Percentiles rank a stretch among this genome's conserved stretches.
phyloP scores from a whole-genome alignment of 1,284 basidiomycete genomes.

The Trametes versicolor region DNA sequence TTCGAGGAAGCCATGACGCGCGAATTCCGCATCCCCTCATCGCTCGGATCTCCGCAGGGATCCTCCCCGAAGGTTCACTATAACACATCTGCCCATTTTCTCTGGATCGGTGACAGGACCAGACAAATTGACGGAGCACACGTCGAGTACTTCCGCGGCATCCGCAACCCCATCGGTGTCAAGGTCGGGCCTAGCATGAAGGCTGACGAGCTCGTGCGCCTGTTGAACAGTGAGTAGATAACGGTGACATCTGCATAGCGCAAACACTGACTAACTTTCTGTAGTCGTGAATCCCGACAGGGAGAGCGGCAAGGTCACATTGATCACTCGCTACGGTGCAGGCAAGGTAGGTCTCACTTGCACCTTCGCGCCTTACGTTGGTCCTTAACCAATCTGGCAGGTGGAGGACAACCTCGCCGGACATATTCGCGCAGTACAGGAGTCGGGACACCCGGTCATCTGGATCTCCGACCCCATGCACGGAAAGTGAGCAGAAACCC shows the following conservation, averaged over 20 bases:
- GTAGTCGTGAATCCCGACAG: constrained; percentile 88
- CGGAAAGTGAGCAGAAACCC: constrained; percentile 73
- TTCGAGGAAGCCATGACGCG: constrained; percentile 96
- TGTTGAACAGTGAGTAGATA: constrained; percentile 76
- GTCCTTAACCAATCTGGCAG: constrained; percentile 48
- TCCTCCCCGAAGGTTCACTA: constrained; percentile 60
- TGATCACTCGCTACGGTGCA: constrained; percentile 96
- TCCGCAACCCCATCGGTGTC: constrained; percentile 96
- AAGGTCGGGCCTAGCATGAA: constrained; percentile 95
- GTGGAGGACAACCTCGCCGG: constrained; percentile 80
- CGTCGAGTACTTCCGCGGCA: constrained; percentile 94
- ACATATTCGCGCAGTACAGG: constrained; percentile 88
- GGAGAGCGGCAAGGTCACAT: constrained; percentile 85
- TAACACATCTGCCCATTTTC: constrained; percentile 91
- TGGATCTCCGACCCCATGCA: constrained; percentile 99
- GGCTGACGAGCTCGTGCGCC: constrained; percentile 79
- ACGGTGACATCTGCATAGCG: background rate
- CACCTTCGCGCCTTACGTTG: background rate
- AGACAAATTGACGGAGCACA: constrained; percentile 93
- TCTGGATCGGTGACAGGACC: constrained; percentile 99
- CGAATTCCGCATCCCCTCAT: constrained; percentile 54
- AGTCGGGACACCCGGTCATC: constrained; percentile 85
- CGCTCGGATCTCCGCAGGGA: constrained; percentile 35
- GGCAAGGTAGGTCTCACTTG: constrained; percentile 63
- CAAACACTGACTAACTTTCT: background rate